These are phyloP conservation scores for Xanthoparmelia taractica DNA, from an alignment of 495 filamentous ascomycete genomes.

Conservation along the genomic window DNA sequence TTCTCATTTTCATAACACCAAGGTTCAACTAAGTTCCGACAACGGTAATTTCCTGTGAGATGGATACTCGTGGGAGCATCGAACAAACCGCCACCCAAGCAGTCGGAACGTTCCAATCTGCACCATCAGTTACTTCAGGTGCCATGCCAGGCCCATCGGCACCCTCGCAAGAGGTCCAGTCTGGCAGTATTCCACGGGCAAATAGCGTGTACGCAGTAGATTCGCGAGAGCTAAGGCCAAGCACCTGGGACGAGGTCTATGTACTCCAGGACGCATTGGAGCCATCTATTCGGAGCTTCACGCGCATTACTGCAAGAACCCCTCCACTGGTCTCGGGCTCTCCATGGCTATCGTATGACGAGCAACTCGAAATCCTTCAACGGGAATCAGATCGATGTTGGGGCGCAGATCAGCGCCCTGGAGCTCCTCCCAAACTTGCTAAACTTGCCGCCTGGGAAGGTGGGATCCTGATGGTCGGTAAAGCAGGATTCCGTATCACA, in stretches of 20 bases:
- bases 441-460: background rate
- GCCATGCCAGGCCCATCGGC: background rate
- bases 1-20: background rate
- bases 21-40: background rate
- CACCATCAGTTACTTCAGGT: background rate
- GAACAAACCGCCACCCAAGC: background rate
- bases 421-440: slow-evolving; percentile 6
- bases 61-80: background rate
- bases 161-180: background rate
- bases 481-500: background rate
- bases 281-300: background rate
- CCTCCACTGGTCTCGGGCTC: background rate
- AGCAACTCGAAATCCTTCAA: background rate
- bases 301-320: background rate
- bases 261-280: slow-evolving; percentile 4
- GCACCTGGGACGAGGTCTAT: background rate
- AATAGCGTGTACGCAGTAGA: background rate
- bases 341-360: background rate
- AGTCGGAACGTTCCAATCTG: background rate
- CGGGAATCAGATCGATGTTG: slow-evolving; percentile 1
- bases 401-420: background rate
- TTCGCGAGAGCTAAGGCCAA: background rate
- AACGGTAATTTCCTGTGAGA: background rate
- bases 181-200: background rate
- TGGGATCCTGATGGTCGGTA: background rate